Base-by-base conservation (phyloP, 176 grass and related monocot genomes). In the Eleusine indica region DNA sequence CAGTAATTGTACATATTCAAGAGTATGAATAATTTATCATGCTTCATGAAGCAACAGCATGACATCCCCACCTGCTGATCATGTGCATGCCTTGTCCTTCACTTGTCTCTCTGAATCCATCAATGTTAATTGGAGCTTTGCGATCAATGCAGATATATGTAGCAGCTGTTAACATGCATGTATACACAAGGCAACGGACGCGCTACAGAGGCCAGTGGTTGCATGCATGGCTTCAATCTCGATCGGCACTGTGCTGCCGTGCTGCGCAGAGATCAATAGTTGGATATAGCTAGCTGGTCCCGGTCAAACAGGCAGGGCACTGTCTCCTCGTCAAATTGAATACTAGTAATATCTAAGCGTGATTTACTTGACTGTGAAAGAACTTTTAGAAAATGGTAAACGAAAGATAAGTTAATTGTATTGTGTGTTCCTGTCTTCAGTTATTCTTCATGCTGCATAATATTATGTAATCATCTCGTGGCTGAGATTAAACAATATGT, bases 91-190 rank as follows among this genome's bases (percentile, higher is more conserved):
- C 25, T 54, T 17, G 46, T 52, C 77, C 2, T 68, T 25, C 52
- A 56, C 47, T 54, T 69, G 44, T 69, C 47, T 68, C 65, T 39
- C 29, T 6, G 28, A 57, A 3, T 9, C n/a, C 49, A 30, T 57
- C 16, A 60, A 44, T 60, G 38, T 19, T 60, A 46, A 81, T 71
- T 58, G 67, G 79, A 60, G 52, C 25, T 28, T 81, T 60, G 67
- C 53, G 67, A 57, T 58, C 6, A 58, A 71, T 81, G 78, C 78
- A 54, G 29, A 21, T 7, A 9, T 7, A 17, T 14, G 66, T 18
- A 21, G 32, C 11, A 7, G 25, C 15, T 19, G 5, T 19, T 16
- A 44, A 13, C 11, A 16, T 48, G 54, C 18, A 64, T 62, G 6
- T 53, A 53, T 17, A 53, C 51, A 53, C 9, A 28, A 10, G 4